phyloP scores from a whole-genome alignment of 768 basidiomycete species.

The Collybia sordida region DNA sequence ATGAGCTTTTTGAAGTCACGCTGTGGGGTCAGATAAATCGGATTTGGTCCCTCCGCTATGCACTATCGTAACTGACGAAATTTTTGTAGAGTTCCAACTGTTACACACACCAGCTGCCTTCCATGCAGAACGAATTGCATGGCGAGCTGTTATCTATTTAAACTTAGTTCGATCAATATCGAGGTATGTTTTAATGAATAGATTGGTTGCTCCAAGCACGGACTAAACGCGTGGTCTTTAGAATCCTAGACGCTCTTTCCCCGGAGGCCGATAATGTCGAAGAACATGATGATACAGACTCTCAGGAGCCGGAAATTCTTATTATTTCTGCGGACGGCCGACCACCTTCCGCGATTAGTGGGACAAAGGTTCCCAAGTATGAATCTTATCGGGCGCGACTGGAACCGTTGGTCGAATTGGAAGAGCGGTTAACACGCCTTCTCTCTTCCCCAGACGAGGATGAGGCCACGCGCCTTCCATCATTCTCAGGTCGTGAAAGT shows the following conservation, averaged over 20 bases:
- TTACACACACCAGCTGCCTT: conserved; percentile 77
- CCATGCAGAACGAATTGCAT: conserved; percentile 77
- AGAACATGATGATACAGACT: conserved; percentile 56
- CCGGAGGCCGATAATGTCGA: conserved; percentile 61
- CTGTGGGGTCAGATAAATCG: background rate
- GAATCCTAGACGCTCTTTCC: conserved; percentile 74
- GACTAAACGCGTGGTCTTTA: conserved; percentile 22
- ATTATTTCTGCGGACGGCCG: conserved; percentile 51
- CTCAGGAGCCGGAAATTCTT: conserved; percentile 48
- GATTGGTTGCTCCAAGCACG: conserved; percentile 14
- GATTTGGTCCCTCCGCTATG: background rate
- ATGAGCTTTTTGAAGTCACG: too few species aligned
- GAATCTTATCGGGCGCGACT: conserved; percentile 61
- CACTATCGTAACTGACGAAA: conserved; percentile 5
- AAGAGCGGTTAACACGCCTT: conserved; percentile 64
- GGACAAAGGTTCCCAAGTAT: conserved; percentile 54
- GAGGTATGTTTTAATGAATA: conserved; percentile 42
- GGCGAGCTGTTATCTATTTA: conserved; percentile 87
- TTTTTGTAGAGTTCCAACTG: conserved; percentile 73
- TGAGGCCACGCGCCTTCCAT: conserved; percentile 58
- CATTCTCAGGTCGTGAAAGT: conserved; percentile 37
- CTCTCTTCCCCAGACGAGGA: conserved; percentile 74
- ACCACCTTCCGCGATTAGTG: conserved; percentile 50
- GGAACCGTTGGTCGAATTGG: conserved; percentile 68
- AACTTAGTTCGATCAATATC: conserved; percentile 83